A percentile compares a stretch with the other conserved stretches of the same genome.
Evolutionary conservation across 345 rosid species (phyloP).

Genomic region (Mallotus nudiflorus): DNA sequence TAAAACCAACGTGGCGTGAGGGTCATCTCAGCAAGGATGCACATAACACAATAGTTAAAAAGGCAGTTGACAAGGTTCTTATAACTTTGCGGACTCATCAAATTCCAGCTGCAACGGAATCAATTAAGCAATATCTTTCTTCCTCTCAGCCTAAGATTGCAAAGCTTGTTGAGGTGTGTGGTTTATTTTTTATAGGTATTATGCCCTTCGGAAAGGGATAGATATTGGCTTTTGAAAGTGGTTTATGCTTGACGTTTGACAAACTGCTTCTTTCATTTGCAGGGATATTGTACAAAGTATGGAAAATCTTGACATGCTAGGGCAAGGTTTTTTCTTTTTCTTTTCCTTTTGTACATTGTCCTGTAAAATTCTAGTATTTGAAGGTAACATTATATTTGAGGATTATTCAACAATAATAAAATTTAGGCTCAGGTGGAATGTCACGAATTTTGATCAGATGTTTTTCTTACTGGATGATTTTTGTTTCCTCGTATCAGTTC

Average conservation of each 20-base stretch:
- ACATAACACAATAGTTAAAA: conserved; percentile 75
- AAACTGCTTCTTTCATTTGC: conserved; percentile 37
- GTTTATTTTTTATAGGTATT: conserved; percentile 13
- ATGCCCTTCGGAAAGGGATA: not conserved
- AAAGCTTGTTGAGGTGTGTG: conserved; percentile 82
- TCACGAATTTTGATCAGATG: conserved; percentile 14
- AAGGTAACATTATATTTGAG: conserved; percentile 22
- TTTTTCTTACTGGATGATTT: conserved; percentile 8
- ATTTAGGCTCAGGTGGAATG: conserved; percentile 24
- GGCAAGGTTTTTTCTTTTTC: conserved; percentile 21
- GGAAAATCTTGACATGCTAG: conserved; percentile 56
- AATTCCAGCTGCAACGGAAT: conserved; percentile 53
- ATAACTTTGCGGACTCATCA: conserved; percentile 56
- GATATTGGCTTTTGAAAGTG: conserved; percentile 12
- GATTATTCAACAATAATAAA: conserved; percentile 18
- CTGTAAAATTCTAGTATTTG: conserved; percentile 5
- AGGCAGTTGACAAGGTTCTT: conserved; percentile 70
- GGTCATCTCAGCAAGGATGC: conserved; percentile 82
- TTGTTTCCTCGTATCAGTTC: conserved; percentile 5
- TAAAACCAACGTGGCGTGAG: conserved; percentile 85
- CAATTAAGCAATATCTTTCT: conserved; percentile 60
- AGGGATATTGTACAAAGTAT: conserved; percentile 74
- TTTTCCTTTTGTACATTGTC: conserved; percentile 34
- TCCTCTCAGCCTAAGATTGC: conserved; percentile 51
- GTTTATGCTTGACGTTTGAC: conserved; percentile 23